Evolutionary conservation across 352 stramenopile genomes (phyloP), one percentile per base, ranked within the genome.

Genomic region (Elongisporangium senticosum): DNA sequence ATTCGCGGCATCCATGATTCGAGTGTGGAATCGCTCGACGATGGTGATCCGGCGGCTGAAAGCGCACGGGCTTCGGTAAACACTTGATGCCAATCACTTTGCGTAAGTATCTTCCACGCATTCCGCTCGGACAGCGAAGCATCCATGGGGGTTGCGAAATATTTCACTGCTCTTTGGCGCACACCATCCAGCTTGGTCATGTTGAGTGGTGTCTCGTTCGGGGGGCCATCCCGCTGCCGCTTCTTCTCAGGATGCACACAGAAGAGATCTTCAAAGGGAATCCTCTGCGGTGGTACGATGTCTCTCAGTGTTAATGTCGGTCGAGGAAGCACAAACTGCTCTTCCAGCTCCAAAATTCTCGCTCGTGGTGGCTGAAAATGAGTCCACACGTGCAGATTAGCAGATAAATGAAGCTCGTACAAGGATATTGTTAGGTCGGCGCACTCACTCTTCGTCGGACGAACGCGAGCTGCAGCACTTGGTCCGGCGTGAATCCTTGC

Each of bases 391-490:
- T 10, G 23, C 8, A 37, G 5, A 11, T 37, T 11, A 37, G 23
- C 8, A 37, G 5, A 11, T 37, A 2, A 37, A 37, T 37, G 8
- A 37, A 7, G 26, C 26, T 37, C 26, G 1, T 37, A 13, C 26
- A 7, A 2, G 26, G 26, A 37, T 11, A 22, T 19, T n/a, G 24
- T 15, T n/a, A 26, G 26, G n/a, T 33, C 26, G 21, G 15, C 23
- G 1, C 23, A 55, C 64, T 49, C 54, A 82, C 73, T 50, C 59
- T 62, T 24, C 67, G 71, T 17, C 81, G 67, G 11, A 84, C 69
- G 56, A 72, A 90, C 28, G 77, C 75, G 52, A 90, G 61, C 37
- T 84, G 81, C 37, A 90, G 66, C 26, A 76, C 71, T 48, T 89
- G 81, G 15, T 88, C 73, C 0, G 74, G 33, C 7, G 55, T 49